Base-by-base conservation (phyloP, 306 rosid species). In the Urtica urens region DNA sequence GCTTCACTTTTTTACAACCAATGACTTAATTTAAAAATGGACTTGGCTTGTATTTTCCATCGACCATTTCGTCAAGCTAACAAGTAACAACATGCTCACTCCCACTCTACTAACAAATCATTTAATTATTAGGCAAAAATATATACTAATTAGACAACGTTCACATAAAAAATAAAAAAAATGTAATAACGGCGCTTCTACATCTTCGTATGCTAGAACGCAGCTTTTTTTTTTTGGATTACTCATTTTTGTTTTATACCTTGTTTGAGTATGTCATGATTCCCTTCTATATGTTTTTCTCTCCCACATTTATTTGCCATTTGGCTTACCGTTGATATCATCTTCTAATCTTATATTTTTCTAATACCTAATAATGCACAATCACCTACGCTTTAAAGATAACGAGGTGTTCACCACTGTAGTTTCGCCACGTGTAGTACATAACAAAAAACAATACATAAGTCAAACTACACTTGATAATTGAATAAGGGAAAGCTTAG, bases 1-100 rank as follows among this genome's bases (percentile, higher is more conserved):
- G 28, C 57, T 51, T 33, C n/a, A 20, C 19, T 51, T 51, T 17
- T 31, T 51, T 23, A 26, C 25, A 33, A 33, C 59, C n/a, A 39
- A 38, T 24, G 25, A 10, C 8, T 9, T 23, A 38, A 8, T 8
- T 23, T 14, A 53, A 38, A 11, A 15, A 38, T 31, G 16, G 33
- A 7, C 46, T n/a, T n/a, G n/a, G n/a, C n/a, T 20, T 15, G 16
- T 7, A 26, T 26, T 54, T 16, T 17, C 38, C 47, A 1, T 17
- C 49, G n/a, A n/a, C n/a, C 35, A 25, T 16, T 9, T 31, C 57
- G 8, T 18, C 20, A 20, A 33, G 8, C 23, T 15, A 27, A 41
- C 11, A 13, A 1, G n/a, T 23, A 47, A 16, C 28, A 54, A 10
- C 59, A 40, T 38, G 17, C 39, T 18, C 19, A 11, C 6, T 27